Evolutionary conservation across 768 basidiomycete species (phyloP), one percentile per base, ranked within the genome.

Genomic region (Leccinum fibrillosum): DNA sequence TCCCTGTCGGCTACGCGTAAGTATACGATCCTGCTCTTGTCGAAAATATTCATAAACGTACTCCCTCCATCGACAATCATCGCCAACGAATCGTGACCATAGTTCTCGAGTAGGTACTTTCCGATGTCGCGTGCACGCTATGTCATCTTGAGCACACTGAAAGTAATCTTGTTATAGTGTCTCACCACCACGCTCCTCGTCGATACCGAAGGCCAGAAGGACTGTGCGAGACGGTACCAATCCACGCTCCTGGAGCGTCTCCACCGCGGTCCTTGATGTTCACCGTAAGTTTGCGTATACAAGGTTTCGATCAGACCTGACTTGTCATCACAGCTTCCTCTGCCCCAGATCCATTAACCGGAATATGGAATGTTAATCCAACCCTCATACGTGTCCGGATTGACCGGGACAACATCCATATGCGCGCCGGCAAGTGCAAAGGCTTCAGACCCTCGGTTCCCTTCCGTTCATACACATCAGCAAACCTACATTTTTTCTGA

Each of bases 381-480:
- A 42, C n/a, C n/a, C 2, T 42, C n/a, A n/a, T 42, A 19, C n/a
- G 39, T 19, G n/a, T 42, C 39, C n/a, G 28, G 75, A 48, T 79
- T 73, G 19, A 83, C 78, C 2, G 81, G 82, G 5, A 83, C 82
- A 12, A 82, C 80, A 44, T 83, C 82, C 57, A 60, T 58, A 62
- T 84, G 82, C 12, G 78, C 26, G 26, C 26, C 81, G 15, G 78
- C 69, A 26, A 82, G 71, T 9, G 87, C 2, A 86, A 60, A 0
- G 85, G 86, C 66, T 86, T 86, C 50, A 82, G 69, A 7, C 73
- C 55, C 51, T 82, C 75, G 19, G 76, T 75, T 17, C 86, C 86
- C 49, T 78, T 71, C 84, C 84, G 86, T 25, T 78, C 77, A 64
- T 82, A 85, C n/a, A 19, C 26, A 26, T 26, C 26, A 26, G 26